Evolutionary conservation across 257 asterid genomes (phyloP).

Genomic region (Solanum rostratum): DNA sequence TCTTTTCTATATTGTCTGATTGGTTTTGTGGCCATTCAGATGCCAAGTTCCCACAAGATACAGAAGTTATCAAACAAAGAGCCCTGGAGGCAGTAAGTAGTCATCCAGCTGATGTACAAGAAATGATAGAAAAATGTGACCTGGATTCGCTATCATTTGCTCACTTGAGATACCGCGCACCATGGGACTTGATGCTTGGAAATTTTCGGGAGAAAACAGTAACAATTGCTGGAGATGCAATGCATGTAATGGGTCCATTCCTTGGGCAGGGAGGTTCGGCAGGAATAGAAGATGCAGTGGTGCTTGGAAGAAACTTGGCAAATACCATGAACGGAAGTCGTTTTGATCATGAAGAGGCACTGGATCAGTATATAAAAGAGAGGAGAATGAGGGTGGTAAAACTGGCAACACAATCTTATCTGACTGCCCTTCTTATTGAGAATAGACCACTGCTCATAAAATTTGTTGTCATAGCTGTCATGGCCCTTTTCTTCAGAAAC

Average conservation of each 20-base stretch:
- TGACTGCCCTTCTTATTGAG: slow-evolving; percentile 7
- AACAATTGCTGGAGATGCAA: slow-evolving; percentile 34
- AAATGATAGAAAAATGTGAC: slow-evolving; percentile 16
- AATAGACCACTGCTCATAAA: not conserved
- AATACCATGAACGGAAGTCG: not conserved
- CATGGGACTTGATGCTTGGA: slow-evolving; percentile 25
- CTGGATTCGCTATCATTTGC: slow-evolving; percentile 15
- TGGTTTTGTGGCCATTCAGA: slow-evolving; percentile 2
- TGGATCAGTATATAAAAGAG: slow-evolving; percentile 20
- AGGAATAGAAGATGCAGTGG: slow-evolving; percentile 29
- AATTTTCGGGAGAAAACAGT: slow-evolving; percentile 14
- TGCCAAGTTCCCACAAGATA: slow-evolving; percentile 11
- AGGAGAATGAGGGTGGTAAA: slow-evolving; percentile 18
- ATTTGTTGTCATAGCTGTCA: not conserved
- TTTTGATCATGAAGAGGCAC: not conserved
- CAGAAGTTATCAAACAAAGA: slow-evolving; percentile 10
- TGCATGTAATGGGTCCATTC: slow-evolving; percentile 39
- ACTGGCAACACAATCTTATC: slow-evolving; percentile 18
- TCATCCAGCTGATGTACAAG: slow-evolving; percentile 12
- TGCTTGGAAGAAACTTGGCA: slow-evolving; percentile 27
- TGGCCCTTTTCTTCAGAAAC: slow-evolving; percentile 4
- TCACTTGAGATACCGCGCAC: slow-evolving; percentile 25
- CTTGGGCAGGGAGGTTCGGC: slow-evolving; percentile 35
- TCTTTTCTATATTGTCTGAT: not conserved
- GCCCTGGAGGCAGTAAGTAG: slow-evolving; percentile 4